Base-by-base conservation (phyloP, 148 eudicot species). In the Talinum fruticosum region DNA sequence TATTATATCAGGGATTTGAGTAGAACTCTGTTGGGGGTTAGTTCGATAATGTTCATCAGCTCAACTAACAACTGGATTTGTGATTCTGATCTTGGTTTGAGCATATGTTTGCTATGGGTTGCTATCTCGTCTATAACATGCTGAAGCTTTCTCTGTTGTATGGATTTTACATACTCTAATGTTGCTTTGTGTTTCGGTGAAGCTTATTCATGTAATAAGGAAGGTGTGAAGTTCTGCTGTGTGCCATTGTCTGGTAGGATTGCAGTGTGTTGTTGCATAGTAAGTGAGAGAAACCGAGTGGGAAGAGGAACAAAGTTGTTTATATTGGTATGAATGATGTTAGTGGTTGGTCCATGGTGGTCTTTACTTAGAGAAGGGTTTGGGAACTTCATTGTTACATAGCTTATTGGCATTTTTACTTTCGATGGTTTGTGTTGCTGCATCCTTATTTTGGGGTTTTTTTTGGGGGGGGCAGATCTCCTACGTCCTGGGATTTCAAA, bases 321-420 rank as follows among this genome's bases (percentile, higher is more conserved):
- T 41, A 41, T 41, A 8, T 41, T 41, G 47, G 12, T 41, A 14
- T 19, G 57, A 18, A 49, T 49, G 57, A 49, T 49, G 57, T 49
- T 69, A 90, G 88, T 76, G 79, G 54, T 69, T 72, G 85, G 87
- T 80, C n/a, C n/a, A n/a, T n/a, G n/a, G n/a, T n/a, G n/a, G n/a
- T n/a, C n/a, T n/a, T n/a, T n/a, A n/a, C n/a, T n/a, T n/a, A n/a
- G n/a, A n/a, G n/a, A n/a, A n/a, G n/a, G n/a, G n/a, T n/a, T n/a
- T n/a, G n/a, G n/a, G n/a, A n/a, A n/a, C n/a, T n/a, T n/a, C n/a
- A n/a, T n/a, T n/a, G n/a, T n/a, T n/a, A n/a, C n/a, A n/a, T n/a
- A n/a, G n/a, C n/a, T n/a, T n/a, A n/a, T n/a, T n/a, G n/a, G n/a
- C n/a, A n/a, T n/a, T n/a, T n/a, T n/a, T n/a, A n/a, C n/a, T n/a